These are phyloP conservation scores for Pichia heedii DNA, from an alignment of 805 yeast species.

Conservation along the genomic window DNA sequence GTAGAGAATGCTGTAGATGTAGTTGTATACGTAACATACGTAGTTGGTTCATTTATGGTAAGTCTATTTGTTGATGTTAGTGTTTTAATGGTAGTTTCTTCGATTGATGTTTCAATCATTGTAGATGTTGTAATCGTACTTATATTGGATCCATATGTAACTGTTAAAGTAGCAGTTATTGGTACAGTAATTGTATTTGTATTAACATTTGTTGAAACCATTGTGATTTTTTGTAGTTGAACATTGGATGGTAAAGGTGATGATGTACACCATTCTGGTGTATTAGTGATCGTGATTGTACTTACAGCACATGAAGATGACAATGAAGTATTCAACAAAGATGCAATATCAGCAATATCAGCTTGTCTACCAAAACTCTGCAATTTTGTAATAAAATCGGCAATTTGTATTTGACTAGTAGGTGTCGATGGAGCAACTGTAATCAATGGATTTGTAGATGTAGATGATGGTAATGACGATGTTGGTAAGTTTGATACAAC, in stretches of 20 bases:
- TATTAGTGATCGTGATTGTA: conserved; percentile 24
- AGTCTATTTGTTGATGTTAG: conserved; percentile 2
- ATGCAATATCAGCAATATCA: conserved; percentile 3
- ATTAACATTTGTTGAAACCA: conserved; percentile 10
- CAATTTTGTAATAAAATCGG: conserved; percentile 1
- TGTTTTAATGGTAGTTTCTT: conserved; percentile 7
- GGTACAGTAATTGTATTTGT: conserved; percentile 23
- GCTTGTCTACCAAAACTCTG: conserved; percentile 5
- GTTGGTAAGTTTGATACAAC: not conserved
- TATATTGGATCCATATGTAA: conserved; percentile 24
- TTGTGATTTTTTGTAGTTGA: conserved; percentile 6
- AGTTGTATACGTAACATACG: not conserved
- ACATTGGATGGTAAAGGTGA: conserved; percentile 1
- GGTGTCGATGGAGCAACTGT: conserved; percentile 5
- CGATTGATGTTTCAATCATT: conserved; percentile 19
- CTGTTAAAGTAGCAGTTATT: conserved; percentile 24
- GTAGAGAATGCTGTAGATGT: not conserved
- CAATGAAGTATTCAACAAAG: conserved; percentile 4
- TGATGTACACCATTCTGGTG: conserved; percentile 7
- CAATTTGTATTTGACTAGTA: conserved; percentile 2
- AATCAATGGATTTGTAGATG: conserved; percentile 1
- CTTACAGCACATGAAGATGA: conserved; percentile 9
- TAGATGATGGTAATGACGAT: not conserved
- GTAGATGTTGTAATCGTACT: conserved; percentile 25
- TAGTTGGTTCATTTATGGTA: not conserved